These are phyloP conservation scores for Solanum chiquidenum DNA, from an alignment of 257 asterid species.

Conservation along the genomic window DNA sequence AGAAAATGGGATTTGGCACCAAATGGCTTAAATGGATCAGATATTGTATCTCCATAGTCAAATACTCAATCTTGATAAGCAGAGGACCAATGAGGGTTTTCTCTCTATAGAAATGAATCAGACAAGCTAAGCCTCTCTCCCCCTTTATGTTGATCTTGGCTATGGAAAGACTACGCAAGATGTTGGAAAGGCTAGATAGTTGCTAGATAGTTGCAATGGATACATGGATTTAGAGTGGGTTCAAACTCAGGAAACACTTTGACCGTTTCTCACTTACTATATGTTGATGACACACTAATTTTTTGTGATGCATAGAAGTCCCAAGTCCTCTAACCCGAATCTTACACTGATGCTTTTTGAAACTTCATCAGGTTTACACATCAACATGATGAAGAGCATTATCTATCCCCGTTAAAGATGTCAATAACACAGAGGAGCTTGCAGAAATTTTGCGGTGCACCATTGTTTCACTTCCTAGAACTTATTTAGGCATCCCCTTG, in stretches of 20 bases:
- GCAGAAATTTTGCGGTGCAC: neutral
- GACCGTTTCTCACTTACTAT: neutral
- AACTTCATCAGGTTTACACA: neutral
- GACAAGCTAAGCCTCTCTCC: neutral
- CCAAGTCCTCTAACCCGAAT: neutral
- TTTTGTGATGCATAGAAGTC: neutral
- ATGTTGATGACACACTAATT: neutral
- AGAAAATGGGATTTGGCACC: neutral
- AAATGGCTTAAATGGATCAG: neutral
- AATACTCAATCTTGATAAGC: neutral
- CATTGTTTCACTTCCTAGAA: neutral
- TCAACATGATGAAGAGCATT: neutral
- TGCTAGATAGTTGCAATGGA: neutral
- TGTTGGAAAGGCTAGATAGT: neutral
- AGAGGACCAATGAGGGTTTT: neutral
- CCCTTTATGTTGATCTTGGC: neutral
- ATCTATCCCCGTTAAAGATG: neutral
- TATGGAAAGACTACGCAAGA: neutral
- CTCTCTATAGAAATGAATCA: neutral
- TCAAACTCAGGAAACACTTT: neutral
- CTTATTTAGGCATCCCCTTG: neutral
- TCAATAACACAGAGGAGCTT: neutral
- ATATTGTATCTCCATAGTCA: neutral
- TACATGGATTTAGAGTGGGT: neutral
- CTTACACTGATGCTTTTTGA: neutral